These are phyloP conservation scores for Apophysomyces variabilis DNA, from an alignment of 371 early-diverging fungal genomes.

Conservation along the genomic window DNA sequence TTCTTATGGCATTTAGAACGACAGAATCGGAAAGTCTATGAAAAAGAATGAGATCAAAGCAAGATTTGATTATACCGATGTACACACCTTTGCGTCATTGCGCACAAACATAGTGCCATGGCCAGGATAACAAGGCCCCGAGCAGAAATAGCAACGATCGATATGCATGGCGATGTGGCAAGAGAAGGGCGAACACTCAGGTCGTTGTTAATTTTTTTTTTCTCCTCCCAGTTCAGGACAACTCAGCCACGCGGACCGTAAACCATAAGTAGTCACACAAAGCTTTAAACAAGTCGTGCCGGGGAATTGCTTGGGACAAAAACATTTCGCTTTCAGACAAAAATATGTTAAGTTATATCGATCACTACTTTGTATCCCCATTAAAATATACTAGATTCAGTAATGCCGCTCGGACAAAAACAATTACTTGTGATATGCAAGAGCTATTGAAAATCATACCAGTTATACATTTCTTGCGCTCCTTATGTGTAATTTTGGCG, in stretches of 20 bases:
- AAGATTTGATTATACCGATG: background rate
- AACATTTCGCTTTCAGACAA: too few relatives aligned
- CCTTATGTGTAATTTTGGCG: too few relatives aligned
- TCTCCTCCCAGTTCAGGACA: background rate
- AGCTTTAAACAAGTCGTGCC: too few relatives aligned
- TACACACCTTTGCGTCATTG: conserved; percentile 91
- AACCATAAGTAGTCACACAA: too few relatives aligned
- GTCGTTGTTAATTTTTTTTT: conserved; percentile 1
- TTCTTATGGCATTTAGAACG: conserved; percentile 99
- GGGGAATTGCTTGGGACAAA: too few relatives aligned
- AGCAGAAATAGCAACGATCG: conserved; percentile 99
- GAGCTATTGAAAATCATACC: too few relatives aligned
- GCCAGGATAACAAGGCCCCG: conserved; percentile 97
- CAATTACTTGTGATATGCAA: too few relatives aligned
- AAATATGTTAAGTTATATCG: too few relatives aligned
- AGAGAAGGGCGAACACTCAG: background rate
- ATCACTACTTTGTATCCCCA: too few relatives aligned
- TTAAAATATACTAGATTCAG: too few relatives aligned
- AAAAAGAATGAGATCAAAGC: background rate
- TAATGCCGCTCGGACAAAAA: too few relatives aligned
- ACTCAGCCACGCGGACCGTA: background rate
- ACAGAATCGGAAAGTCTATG: conserved; percentile 94
- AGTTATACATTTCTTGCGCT: too few relatives aligned
- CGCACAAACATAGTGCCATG: conserved; percentile 99
- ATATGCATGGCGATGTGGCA: conserved; percentile 81